phyloP scores from a whole-genome alignment of 352 stramenopile genomes.

The Phytopythium boreale region DNA sequence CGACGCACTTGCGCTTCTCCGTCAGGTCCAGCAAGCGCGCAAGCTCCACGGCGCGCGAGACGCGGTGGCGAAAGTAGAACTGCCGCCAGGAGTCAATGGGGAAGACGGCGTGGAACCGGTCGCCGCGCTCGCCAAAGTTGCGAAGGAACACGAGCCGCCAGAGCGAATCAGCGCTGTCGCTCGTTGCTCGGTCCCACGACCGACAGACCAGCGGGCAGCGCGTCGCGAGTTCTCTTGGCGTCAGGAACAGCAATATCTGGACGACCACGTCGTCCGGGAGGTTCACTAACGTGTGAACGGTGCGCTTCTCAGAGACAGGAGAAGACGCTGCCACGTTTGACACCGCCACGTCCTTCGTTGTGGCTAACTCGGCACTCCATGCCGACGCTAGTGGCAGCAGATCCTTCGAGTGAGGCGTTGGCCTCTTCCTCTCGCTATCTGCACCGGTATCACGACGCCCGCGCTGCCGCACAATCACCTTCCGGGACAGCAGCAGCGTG shows the following conservation, averaged over 20 bases:
- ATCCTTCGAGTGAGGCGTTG: background rate
- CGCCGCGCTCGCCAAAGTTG: constrained; percentile 50
- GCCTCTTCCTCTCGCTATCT: background rate
- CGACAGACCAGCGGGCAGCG: constrained; percentile 37
- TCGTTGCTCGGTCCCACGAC: constrained; percentile 27
- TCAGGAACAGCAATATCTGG: constrained; percentile 54
- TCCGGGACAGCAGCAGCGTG: constrained; percentile 17
- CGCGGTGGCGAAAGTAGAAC: constrained; percentile 71
- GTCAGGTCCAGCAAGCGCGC: constrained; percentile 39
- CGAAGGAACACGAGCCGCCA: constrained; percentile 51
- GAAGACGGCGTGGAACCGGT: constrained; percentile 47
- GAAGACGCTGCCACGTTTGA: background rate
- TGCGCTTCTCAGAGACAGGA: background rate
- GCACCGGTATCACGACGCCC: background rate
- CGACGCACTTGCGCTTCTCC: constrained; percentile 50
- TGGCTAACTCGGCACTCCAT: background rate
- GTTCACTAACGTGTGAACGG: constrained; percentile 6
- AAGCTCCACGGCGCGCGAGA: constrained; percentile 64
- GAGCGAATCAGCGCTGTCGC: constrained; percentile 34
- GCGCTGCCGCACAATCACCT: constrained; percentile 5
- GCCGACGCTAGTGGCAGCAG: background rate
- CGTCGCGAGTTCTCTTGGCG: constrained; percentile 36
- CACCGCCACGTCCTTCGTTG: background rate
- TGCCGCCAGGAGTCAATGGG: constrained; percentile 55
- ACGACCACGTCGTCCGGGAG: constrained; percentile 43